phyloP scores from a whole-genome alignment of 192 early-diverging fungal species.

The Coemansia sp. region DNA sequence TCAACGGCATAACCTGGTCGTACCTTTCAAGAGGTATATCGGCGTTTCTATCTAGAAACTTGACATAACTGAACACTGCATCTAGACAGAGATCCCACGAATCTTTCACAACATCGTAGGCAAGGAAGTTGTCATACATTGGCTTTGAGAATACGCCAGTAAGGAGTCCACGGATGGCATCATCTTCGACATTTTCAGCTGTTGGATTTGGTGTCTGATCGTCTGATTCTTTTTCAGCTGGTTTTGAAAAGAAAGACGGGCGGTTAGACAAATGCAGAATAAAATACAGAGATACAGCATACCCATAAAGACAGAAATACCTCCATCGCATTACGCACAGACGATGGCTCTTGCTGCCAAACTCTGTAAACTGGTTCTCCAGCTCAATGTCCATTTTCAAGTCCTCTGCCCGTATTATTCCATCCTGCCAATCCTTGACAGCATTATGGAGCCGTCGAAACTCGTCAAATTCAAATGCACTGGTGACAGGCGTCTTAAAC shows the following conservation, averaged over 20 bases:
- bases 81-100: conserved; percentile 41
- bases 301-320: conserved; percentile 38
- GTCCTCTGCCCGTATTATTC: conserved; percentile 14
- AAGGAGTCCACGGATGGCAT: conserved; percentile 30
- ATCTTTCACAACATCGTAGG: conserved; percentile 33
- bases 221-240: background rate
- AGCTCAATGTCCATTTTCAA: conserved; percentile 4
- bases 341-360: conserved; percentile 34
- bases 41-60: conserved; percentile 20
- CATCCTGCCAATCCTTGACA: conserved; percentile 19
- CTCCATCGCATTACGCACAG: conserved; percentile 28
- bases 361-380: conserved; percentile 12
- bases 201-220: background rate
- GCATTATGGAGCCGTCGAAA: conserved; percentile 20
- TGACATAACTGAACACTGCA: conserved; percentile 13
- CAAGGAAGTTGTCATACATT: conserved; percentile 30
- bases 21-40: conserved; percentile 37
- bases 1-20: conserved; percentile 42
- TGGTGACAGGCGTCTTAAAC: conserved; percentile 6
- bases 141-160: conserved; percentile 21
- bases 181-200: conserved; percentile 23
- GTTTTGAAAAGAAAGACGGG: conserved; percentile 32
- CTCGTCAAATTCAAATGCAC: conserved; percentile 30
- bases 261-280: conserved; percentile 39
- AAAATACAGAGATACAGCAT: conserved; percentile 22